Evolutionary conservation across 1,284 basidiomycete species (phyloP), one percentile per base, ranked within the genome.

Genomic region (Heterobasidion occidentale): DNA sequence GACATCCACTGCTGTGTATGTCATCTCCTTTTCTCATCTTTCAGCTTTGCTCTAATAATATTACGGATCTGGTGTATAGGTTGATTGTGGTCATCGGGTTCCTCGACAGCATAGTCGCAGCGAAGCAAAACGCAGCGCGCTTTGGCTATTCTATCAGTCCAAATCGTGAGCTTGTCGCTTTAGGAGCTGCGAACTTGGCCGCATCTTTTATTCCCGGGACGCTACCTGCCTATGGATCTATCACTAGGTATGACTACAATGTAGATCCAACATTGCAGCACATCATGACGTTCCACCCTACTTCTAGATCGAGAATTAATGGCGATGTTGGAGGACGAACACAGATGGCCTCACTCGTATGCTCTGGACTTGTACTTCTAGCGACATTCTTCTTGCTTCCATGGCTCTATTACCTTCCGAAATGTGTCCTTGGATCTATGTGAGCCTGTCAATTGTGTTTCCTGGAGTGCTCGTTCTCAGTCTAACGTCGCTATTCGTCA

Each of bases 141-240:
- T 96, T 88, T 65, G 89, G 91, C 2, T 88, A 98, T 68, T 81
- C 88, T 0, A 90, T 98, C 63, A 90, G 88, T 61, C 92, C 94
- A 0, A 97, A 97, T 67, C 84, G 94, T 44, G 94, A 98, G 68
- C 76, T 94, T 2, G 92, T 94, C 46, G 92, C 92, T 0, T 73
- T 94, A n/a, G 87, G 92, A 51, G 84, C 88, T 12, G 83, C 85
- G 5, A 98, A 98, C 68, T 74, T 97, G 27, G 78, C 75, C 2
- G 84, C 78, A 1, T 88, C 91, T 0, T 88, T 94, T 64, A 73
- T 96, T 55, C 89, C 91, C 4, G 94, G 94, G 1, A 88, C 89
- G 0, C 75, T 97, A 3, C 92, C 94, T 1, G 91, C 92, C 0
- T 95, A 86, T 67, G 94, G 94, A 1, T 90, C 89, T 2, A 92